phyloP scores from a whole-genome alignment of 208 protist genomes.

The Trypanosoma congolense region DNA sequence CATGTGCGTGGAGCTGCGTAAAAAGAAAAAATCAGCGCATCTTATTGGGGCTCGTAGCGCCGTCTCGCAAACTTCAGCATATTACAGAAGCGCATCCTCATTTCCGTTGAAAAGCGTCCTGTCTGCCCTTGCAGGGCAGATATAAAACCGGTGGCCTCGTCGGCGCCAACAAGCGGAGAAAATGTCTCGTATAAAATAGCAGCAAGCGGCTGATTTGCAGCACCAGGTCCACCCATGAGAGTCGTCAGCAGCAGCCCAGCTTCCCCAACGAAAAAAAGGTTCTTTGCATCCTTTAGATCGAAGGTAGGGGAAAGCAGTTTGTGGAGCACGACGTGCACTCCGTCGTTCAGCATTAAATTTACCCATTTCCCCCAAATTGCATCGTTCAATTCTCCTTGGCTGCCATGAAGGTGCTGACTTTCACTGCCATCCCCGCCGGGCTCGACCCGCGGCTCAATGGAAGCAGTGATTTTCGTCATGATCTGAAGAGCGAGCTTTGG shows the following conservation, averaged over 20 bases:
- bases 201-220: conserved; percentile 2
- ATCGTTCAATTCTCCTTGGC: neutral
- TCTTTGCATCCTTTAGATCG: conserved; percentile 72
- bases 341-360: conserved; percentile 22
- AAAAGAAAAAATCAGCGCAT: conserved; percentile 1
- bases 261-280: conserved; percentile 52
- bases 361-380: conserved; percentile 11
- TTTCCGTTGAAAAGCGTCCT: conserved; percentile 35
- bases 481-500: conserved; percentile 58
- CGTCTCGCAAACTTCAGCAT: conserved; percentile 35
- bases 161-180: conserved; percentile 25
- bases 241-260: conserved; percentile 34
- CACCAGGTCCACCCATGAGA: conserved; percentile 15
- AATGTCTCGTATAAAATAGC: conserved; percentile 38
- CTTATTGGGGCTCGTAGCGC: conserved; percentile 3
- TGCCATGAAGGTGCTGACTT: neutral
- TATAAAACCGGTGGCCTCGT: conserved; percentile 45
- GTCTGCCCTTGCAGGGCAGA: conserved; percentile 40
- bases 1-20: neutral
- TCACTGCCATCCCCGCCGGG: neutral
- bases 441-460: neutral
- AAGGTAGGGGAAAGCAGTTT: conserved; percentile 25
- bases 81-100: conserved; percentile 52
- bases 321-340: conserved; percentile 17
- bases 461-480: conserved; percentile 35